Base-by-base conservation (phyloP, 805 yeast species). In the baker's yeast (Saccharomyces cerevisiae) region DNA sequence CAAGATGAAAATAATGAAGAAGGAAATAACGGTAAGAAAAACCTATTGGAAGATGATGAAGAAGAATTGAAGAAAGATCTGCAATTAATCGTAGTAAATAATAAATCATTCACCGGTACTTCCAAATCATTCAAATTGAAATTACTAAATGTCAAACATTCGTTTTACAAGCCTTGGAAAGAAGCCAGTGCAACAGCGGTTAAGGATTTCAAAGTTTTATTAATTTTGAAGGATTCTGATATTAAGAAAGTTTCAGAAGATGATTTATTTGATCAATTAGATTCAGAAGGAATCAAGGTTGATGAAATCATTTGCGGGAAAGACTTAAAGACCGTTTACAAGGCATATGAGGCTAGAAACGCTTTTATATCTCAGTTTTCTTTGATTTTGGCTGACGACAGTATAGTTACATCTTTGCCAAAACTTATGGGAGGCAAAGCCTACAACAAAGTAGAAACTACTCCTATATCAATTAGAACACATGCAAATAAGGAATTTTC, bases 281-380 rank as follows among this genome's bases (percentile, higher is more conserved):
- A 67, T 24, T 63, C 70, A 48, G 57, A 66, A 41, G 65, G 61
- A 29, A 63, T 67, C 26, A 58, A 67, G 5, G 56, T 73, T 22
- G 67, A 68, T 49, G 75, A 81, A 54, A 83, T 91, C 53, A 76
- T 90, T 32, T 79, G 94, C 5, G 84, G 85, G 53, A 76, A 81
- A 48, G 86, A 89, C 61, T 76, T 94, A 59, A 89, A 89, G 70
- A 87, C 90, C 32, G 86, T 85, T 57, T 92, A 83, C 77, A 89
- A 89, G 73, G 81, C 88, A n/a, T 94, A 75, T 64, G 97, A 94
- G 71, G 84, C 90, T 56, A 84, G 90, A 70, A 83, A 97, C 69
- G 84, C 83, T 58, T 80, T 94, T 56, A 71, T 78, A 47, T 69
- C 76, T 14, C 83, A 81, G 55, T 87, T 80, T 67, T 96, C 90